phyloP scores from a whole-genome alignment of 108 stramenopile species.

The Conticribra guillardii region DNA sequence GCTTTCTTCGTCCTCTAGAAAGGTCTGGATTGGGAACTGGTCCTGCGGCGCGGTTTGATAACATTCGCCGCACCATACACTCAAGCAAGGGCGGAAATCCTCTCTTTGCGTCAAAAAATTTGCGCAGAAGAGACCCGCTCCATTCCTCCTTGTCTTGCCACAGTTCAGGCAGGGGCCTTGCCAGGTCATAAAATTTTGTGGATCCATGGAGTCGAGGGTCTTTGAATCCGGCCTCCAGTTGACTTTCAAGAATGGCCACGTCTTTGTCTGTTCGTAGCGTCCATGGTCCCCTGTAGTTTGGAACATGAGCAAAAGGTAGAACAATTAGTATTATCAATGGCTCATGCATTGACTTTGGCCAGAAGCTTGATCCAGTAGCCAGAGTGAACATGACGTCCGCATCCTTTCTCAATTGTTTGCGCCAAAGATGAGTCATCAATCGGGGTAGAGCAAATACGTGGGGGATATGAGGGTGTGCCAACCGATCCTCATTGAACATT shows the following conservation, averaged over 20 bases:
- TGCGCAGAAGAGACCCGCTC: constrained; percentile 48
- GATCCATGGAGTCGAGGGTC: constrained; percentile 25
- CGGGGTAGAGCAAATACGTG: constrained; percentile 36
- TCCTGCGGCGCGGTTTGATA: constrained; percentile 11
- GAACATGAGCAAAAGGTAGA: constrained; percentile 40
- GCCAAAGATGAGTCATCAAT: constrained; percentile 30
- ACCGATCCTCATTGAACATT: not conserved
- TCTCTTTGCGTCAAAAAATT: constrained; percentile 44
- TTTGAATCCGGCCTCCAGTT: constrained; percentile 16
- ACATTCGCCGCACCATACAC: constrained; percentile 47
- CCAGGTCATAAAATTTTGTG: constrained; percentile 50
- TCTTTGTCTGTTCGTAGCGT: not conserved
- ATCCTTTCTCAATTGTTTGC: constrained; percentile 18
- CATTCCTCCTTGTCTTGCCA: constrained; percentile 10
- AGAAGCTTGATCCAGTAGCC: not conserved
- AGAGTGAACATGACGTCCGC: constrained; percentile 27
- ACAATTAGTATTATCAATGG: constrained; percentile 21
- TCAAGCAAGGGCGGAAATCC: constrained; percentile 32
- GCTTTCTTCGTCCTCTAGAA: constrained; percentile 15
- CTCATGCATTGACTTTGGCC: constrained; percentile 15
- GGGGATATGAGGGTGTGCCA: constrained; percentile 22
- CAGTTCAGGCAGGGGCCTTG: constrained; percentile 40
- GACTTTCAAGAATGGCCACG: not conserved
- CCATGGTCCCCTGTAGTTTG: constrained; percentile 36
- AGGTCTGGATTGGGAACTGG: constrained; percentile 14